Evolutionary conservation across 164 flowering plant genomes (phyloP).

Genomic region (Umbilicus rupestris): DNA sequence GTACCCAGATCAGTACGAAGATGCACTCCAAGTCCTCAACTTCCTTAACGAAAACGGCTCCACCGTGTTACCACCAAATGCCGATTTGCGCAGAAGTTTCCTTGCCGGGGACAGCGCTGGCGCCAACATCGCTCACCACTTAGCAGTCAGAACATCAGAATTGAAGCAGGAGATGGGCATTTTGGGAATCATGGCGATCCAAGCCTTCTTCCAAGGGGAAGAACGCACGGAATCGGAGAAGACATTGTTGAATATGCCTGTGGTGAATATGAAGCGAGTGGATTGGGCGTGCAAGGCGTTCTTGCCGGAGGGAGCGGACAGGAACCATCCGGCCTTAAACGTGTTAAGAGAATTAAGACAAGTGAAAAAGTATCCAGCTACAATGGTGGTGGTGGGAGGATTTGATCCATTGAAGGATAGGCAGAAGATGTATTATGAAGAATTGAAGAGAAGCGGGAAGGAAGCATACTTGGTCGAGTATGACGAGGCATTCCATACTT

Average conservation of each 20-base stretch:
- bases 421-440: constrained; percentile 3
- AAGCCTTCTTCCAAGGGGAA: constrained; percentile 3
- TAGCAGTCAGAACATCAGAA: neutral
- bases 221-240: constrained; percentile 8
- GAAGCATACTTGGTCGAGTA: constrained; percentile 8
- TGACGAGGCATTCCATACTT: constrained; percentile 3
- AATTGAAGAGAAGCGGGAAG: constrained; percentile 6
- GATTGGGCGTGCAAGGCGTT: constrained; percentile 9
- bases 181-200: constrained; percentile 5
- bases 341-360: neutral
- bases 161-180: neutral
- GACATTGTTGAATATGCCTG: neutral
- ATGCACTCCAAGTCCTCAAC: neutral
- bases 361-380: neutral
- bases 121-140: constrained; percentile 8
- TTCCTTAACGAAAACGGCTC: neutral
- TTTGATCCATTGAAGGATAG: constrained; percentile 10
- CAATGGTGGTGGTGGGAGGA: constrained; percentile 8
- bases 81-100: neutral
- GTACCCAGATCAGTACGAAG: constrained; percentile 3
- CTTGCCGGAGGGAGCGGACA: neutral
- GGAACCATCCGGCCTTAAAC: constrained; percentile 4
- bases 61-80: neutral
- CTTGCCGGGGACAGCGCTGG: constrained; percentile 13
- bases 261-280: neutral